phyloP scores from a whole-genome alignment of 305 asterid species.

The Lippia alba region DNA sequence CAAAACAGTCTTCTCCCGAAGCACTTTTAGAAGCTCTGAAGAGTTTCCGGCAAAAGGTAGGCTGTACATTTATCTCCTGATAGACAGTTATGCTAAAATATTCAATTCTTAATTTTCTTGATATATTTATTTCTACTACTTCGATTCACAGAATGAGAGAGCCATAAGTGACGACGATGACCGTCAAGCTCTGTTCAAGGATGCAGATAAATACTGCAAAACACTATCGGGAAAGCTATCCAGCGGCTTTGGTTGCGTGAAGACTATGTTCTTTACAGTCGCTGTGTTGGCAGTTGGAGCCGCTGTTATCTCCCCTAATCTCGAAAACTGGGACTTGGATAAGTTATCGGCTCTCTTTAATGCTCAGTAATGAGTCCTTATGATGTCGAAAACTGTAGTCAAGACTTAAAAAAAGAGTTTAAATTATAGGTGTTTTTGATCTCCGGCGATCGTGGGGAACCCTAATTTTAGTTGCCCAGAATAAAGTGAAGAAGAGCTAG shows the following conservation, averaged over 20 bases:
- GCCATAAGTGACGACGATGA: conserved; percentile 54
- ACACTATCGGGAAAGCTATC: conserved; percentile 54
- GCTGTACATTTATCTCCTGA: conserved; percentile 10
- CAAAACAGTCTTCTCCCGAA: conserved; percentile 62
- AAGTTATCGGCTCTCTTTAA: conserved; percentile 45
- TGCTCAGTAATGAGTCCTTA: conserved; percentile 23
- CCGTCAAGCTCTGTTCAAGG: conserved; percentile 51
- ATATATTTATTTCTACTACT: conserved; percentile 8
- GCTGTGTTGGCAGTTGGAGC: conserved; percentile 59
- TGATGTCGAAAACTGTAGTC: conserved; percentile 17
- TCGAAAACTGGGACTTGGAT: conserved; percentile 30
- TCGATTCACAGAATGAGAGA: conserved; percentile 64
- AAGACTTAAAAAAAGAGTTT: not conserved
- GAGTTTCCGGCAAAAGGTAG: conserved; percentile 74
- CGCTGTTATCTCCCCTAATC: conserved; percentile 41
- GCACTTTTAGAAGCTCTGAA: conserved; percentile 58
- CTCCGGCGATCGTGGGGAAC: conserved; percentile 10
- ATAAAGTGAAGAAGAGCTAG: conserved; percentile 41
- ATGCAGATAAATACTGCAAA: conserved; percentile 75
- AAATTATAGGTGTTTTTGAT: conserved; percentile 30
- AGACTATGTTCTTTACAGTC: conserved; percentile 41
- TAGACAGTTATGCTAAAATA: not conserved
- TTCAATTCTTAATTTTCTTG: not conserved
- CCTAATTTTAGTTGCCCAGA: conserved; percentile 25
- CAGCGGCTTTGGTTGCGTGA: conserved; percentile 56